Evolutionary conservation across 2,329 filamentous ascomycete genomes (phyloP), one percentile per base, ranked within the genome.

Genomic region (Beauveria rudraprayagi): DNA sequence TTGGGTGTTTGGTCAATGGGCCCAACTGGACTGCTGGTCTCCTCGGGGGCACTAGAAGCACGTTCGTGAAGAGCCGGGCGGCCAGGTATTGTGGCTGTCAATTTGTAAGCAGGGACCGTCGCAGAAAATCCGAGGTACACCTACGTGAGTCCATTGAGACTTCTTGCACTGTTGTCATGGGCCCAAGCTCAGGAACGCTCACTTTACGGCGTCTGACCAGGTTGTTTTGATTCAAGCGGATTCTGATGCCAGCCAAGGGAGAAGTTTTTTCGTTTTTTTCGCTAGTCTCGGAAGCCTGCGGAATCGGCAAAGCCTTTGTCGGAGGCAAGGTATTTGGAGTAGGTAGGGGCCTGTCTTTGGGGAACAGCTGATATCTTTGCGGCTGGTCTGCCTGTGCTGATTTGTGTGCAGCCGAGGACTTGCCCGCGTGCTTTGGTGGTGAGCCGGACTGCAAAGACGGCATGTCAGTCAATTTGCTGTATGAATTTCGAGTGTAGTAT

Each of bases 111-210:
- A 44, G 59, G 14, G 30, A 3, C 30, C 19, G 5, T 47, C 3
- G 44, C 10, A 14, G 30, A 17, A 17, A 24, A 24, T 44, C 28
- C 10, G 40, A 50, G 41, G 10, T 22, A 30, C 56, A 77, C 86
- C 76, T 77, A 89, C 86, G 86, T 67, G 86, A 89, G 72, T 89
- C 86, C 84, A 89, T 88, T 56, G 83, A 72, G 54, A 81, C 73
- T 68, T 88, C 86, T 65, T 88, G 84, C 16, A 88, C 85, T 1
- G 85, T 88, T 5, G 85, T 87, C 85, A 88, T 86, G 40, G 83
- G 84, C 2, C 83, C 85, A 54, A 87, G 71, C 63, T 89, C 86
- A 10, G 84, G 82, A 16, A 86, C 81, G 71, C 82, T 87, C 66
- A 83, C 76, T 69, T 89, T 89, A 64, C 85, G 80, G 66, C 85